Conservation (phyloP, 2,329 filamentous ascomycete species). For the Emergomyces orientalis region DNA sequence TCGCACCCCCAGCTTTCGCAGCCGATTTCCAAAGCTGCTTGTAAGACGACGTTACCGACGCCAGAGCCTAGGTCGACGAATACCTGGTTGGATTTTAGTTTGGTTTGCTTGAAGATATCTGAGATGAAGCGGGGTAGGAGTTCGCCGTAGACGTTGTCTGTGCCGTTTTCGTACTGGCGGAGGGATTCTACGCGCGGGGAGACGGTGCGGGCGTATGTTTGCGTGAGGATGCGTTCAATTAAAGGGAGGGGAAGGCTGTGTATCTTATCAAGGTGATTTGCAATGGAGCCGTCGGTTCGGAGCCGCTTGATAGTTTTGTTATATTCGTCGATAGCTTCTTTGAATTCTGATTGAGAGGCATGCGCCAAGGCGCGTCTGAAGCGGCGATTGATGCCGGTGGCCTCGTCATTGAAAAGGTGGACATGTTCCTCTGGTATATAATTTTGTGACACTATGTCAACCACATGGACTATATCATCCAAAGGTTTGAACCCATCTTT, state of each 20-base stretch:
- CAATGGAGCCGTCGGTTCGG: constrained; percentile 61
- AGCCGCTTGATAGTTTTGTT: constrained; percentile 60
- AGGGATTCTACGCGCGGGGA: constrained; percentile 79
- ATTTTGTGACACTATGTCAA: constrained; percentile 60
- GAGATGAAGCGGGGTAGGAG: constrained; percentile 76
- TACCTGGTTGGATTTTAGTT: constrained; percentile 70
- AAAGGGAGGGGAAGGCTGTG: constrained; percentile 62
- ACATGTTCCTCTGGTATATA: constrained; percentile 67
- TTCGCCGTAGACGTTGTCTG: constrained; percentile 92
- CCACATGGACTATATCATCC: constrained; percentile 61
- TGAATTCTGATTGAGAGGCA: constrained; percentile 62
- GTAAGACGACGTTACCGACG: constrained; percentile 89
- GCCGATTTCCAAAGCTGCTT: constrained; percentile 85
- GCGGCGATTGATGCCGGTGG: constrained; percentile 64
- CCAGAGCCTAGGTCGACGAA: constrained; percentile 95
- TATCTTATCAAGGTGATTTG: constrained; percentile 59
- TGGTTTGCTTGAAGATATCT: constrained; percentile 67
- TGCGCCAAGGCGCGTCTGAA: constrained; percentile 65
- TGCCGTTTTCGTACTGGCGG: constrained; percentile 77
- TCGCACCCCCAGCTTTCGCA: constrained; percentile 96
- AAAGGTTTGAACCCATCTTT: constrained; percentile 60
- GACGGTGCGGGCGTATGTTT: constrained; percentile 87
- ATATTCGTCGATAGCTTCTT: constrained; percentile 63
- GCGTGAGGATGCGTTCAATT: constrained; percentile 70
- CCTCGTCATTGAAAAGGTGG: constrained; percentile 59